Percentiles rank a stretch among this genome's conserved stretches.
Conservation (phyloP, 176 grass and related monocot species). For the Echinochloa phyllopogon region DNA sequence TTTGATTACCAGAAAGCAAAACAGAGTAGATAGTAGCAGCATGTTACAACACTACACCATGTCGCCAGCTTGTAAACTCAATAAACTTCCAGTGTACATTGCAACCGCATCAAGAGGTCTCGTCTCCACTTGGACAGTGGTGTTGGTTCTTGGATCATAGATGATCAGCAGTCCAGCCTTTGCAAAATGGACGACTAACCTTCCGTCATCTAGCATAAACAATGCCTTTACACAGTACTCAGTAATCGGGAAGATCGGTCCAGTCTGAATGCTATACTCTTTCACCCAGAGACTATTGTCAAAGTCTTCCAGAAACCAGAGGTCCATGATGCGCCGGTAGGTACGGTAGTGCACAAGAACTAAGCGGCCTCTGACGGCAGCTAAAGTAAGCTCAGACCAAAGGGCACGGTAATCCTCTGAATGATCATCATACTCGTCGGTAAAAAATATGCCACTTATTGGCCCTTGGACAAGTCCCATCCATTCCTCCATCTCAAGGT, state of each 20-base stretch:
- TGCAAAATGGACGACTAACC: not conserved
- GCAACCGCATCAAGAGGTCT: not conserved
- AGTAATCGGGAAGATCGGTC: not conserved
- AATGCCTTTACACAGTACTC: not conserved
- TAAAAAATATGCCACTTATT: not conserved
- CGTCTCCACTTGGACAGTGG: not conserved
- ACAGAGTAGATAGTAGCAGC: not conserved
- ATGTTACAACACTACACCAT: not conserved
- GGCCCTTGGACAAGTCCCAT: not conserved
- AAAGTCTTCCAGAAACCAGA: not conserved
- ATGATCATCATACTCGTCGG: not conserved
- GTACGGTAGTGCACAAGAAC: not conserved
- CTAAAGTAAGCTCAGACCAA: not conserved
- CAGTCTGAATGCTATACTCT: not conserved
- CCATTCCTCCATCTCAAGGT: not conserved
- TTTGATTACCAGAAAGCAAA: not conserved
- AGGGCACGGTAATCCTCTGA: not conserved
- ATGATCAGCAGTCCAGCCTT: not conserved
- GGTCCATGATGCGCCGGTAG: not conserved
- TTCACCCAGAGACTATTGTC: not conserved
- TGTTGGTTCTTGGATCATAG: constrained; percentile 3
- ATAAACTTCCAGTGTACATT: not conserved
- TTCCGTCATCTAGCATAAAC: not conserved
- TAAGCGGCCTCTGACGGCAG: not conserved
- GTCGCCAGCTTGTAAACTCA: not conserved